Conservation (phyloP, 2,329 filamentous ascomycete species). For the Clarireedia hainanense region DNA sequence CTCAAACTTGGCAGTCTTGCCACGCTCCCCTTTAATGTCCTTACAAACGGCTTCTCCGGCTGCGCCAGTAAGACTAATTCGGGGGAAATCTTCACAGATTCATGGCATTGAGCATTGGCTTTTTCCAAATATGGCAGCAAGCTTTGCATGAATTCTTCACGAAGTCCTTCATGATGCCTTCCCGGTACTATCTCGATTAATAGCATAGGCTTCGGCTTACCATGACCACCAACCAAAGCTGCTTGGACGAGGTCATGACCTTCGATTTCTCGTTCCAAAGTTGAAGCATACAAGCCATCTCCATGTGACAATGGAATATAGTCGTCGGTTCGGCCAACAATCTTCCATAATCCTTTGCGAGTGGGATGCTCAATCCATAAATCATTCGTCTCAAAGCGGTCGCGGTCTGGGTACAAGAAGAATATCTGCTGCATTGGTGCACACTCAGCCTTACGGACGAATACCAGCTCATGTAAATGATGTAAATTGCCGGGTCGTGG, state of each 20-base stretch:
- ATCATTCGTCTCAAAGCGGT: constrained; percentile 2
- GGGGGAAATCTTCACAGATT: not conserved
- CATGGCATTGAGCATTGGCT: not conserved
- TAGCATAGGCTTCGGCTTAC: not conserved
- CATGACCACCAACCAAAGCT: not conserved
- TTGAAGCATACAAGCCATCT: constrained; percentile 3
- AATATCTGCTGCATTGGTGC: not conserved
- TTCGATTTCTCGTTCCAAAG: constrained; percentile 2
- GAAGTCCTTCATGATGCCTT: not conserved
- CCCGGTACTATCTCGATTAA: not conserved
- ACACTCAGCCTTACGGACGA: not conserved
- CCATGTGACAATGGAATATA: constrained; percentile 3
- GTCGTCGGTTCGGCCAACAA: constrained; percentile 9
- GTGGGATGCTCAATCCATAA: constrained; percentile 10
- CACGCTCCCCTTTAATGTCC: not conserved
- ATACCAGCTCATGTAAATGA: not conserved
- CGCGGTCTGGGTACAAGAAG: not conserved
- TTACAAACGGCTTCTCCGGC: not conserved
- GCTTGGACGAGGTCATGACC: constrained; percentile 1
- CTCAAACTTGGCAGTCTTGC: not conserved
- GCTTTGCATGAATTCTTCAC: not conserved
- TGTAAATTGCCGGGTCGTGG: not conserved
- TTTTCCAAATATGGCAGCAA: not conserved
- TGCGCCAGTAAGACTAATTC: not conserved
- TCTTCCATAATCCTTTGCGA: constrained; percentile 8